Conservation (phyloP, 257 asterid species). For the Petrea volubilis region DNA sequence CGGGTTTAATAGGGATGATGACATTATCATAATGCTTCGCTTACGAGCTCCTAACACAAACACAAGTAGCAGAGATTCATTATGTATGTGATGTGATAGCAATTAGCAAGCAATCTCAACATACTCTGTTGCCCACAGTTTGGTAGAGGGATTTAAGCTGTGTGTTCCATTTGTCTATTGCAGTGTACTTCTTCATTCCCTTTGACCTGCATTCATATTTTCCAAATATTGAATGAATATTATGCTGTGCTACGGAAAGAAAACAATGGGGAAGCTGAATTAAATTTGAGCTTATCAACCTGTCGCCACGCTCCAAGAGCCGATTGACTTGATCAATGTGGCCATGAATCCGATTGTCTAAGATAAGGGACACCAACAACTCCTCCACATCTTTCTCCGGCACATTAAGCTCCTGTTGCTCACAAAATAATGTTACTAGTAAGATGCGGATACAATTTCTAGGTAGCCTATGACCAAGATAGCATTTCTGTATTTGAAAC, state of each 20-base stretch:
- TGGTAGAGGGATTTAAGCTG: constrained; percentile 68
- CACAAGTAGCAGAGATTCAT: neutral
- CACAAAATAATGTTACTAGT: constrained; percentile 1
- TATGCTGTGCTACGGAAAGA: neutral
- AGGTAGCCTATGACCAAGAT: too few species aligned
- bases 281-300: constrained; percentile 32
- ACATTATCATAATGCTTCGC: neutral
- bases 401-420: constrained; percentile 70
- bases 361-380: constrained; percentile 62
- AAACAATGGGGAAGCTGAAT: neutral
- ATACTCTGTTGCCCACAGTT: constrained; percentile 58
- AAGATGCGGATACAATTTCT: neutral
- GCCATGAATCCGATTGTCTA: constrained; percentile 77
- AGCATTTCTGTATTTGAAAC: too few species aligned
- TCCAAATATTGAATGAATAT: neutral
- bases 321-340: constrained; percentile 82
- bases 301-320: constrained; percentile 73
- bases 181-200: constrained; percentile 78
- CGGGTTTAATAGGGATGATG: neutral
- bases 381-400: constrained; percentile 82
- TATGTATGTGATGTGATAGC: neutral
- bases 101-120: constrained; percentile 36
- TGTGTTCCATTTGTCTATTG: constrained; percentile 75
- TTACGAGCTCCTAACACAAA: neutral
- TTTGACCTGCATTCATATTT: constrained; percentile 44